These are phyloP conservation scores for Cladorrhinum sp. DNA, from an alignment of 2,329 filamentous ascomycete genomes.

Conservation along the genomic window DNA sequence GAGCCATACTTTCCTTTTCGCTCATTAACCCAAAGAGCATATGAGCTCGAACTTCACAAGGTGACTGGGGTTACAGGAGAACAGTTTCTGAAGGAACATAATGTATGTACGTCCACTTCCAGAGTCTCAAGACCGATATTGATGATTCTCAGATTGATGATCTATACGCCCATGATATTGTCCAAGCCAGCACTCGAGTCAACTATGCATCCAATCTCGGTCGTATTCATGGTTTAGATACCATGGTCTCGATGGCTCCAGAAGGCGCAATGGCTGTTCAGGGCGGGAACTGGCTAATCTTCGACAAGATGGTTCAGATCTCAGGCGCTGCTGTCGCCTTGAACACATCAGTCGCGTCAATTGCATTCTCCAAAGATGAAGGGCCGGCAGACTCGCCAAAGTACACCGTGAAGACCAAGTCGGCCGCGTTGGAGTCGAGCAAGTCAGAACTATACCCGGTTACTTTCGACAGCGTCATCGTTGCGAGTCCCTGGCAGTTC, in stretches of 20 bases:
- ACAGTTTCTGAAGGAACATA: constrained; percentile 66
- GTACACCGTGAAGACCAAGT: constrained; percentile 45
- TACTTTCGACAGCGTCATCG: constrained; percentile 73
- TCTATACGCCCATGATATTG: constrained; percentile 72
- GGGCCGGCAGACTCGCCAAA: constrained; percentile 38
- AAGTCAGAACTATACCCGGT: constrained; percentile 43
- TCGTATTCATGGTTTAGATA: constrained; percentile 83
- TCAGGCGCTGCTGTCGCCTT: constrained; percentile 60
- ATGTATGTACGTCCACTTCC: constrained; percentile 40
- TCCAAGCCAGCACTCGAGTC: constrained; percentile 87
- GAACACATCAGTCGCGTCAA: constrained; percentile 64
- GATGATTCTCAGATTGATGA: constrained; percentile 49
- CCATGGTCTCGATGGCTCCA: constrained; percentile 85
- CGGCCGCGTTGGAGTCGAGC: constrained; percentile 22
- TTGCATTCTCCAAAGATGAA: constrained; percentile 48
- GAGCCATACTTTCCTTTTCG: constrained; percentile 79
- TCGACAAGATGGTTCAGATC: constrained; percentile 70
- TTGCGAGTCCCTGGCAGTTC: constrained; percentile 82
- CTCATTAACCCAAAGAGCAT: constrained; percentile 66
- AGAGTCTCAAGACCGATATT: not conserved
- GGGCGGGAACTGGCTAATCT: constrained; percentile 94
- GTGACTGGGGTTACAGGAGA: constrained; percentile 70
- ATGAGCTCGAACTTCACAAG: constrained; percentile 63
- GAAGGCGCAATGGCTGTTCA: constrained; percentile 75
- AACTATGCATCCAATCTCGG: constrained; percentile 90